Evolutionary conservation across 2,329 filamentous ascomycete genomes (phyloP).

Genomic region (Fusarium algeriense): DNA sequence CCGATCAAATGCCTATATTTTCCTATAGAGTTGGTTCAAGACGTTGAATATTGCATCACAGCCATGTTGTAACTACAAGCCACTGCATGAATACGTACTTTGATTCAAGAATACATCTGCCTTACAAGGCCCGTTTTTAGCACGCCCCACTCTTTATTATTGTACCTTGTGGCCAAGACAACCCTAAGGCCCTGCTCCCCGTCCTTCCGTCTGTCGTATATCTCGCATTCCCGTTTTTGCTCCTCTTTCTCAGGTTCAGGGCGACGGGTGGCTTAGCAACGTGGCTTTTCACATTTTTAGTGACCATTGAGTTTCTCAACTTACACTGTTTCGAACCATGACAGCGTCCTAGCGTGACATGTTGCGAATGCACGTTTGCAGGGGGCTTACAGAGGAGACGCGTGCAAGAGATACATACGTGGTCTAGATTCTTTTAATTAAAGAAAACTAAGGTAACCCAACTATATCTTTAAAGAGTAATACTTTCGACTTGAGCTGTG

Average conservation of each 20-base stretch:
- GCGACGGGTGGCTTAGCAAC: constrained; percentile 36
- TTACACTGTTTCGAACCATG: constrained; percentile 9
- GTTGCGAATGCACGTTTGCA: constrained; percentile 25
- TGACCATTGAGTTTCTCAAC: background rate
- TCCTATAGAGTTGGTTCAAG: background rate
- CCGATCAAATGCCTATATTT: background rate
- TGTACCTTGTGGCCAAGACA: constrained; percentile 17
- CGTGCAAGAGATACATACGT: constrained; percentile 33
- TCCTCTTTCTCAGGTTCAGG: constrained; percentile 13
- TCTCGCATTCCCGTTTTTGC: constrained; percentile 42
- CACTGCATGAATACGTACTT: background rate
- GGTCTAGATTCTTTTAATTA: background rate
- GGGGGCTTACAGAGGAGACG: constrained; percentile 20
- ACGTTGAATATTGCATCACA: background rate
- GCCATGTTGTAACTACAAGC: background rate
- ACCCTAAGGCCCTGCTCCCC: constrained; percentile 3
- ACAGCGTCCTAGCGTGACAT: constrained; percentile 8
- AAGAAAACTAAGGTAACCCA: background rate
- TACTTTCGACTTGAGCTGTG: constrained; percentile 13
- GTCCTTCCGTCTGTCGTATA: constrained; percentile 36
- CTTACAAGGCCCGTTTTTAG: constrained; percentile 19
- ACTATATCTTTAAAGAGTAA: constrained; percentile 4
- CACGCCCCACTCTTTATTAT: constrained; percentile 18
- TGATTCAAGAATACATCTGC: constrained; percentile 1
- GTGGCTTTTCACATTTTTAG: constrained; percentile 11